Conservation (phyloP, 257 asterid genomes). For the Petunia axillaris region DNA sequence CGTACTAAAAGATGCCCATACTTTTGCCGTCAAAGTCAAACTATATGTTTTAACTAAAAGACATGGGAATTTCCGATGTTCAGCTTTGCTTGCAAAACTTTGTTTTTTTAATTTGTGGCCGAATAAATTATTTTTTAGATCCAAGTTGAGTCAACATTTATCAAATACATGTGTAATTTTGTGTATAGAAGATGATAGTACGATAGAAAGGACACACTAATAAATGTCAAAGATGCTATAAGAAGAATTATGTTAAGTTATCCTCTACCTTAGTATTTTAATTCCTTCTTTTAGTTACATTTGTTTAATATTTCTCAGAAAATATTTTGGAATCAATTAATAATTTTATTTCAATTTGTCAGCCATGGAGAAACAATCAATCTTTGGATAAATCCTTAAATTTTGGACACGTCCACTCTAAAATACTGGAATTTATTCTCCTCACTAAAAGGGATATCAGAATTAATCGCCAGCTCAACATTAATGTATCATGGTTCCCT, state of each 20-base stretch:
- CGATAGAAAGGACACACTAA: neutral
- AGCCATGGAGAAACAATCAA: too few relatives aligned
- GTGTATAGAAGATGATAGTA: neutral
- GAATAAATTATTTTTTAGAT: neutral
- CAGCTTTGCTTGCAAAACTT: neutral
- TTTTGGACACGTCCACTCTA: too few relatives aligned
- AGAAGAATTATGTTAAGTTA: neutral
- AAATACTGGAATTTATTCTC: too few relatives aligned
- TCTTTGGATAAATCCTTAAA: too few relatives aligned
- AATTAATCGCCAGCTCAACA: too few relatives aligned
- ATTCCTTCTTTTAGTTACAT: too few relatives aligned
- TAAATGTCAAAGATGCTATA: neutral
- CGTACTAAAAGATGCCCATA: neutral
- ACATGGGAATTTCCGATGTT: neutral
- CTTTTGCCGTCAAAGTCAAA: neutral
- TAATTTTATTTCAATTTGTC: too few relatives aligned
- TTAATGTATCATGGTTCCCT: too few relatives aligned
- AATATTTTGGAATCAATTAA: too few relatives aligned
- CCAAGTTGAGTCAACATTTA: neutral
- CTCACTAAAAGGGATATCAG: too few relatives aligned
- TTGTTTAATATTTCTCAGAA: too few relatives aligned
- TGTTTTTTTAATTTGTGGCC: neutral
- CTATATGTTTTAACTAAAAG: neutral
- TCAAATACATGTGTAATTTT: neutral
- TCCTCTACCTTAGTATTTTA: too few relatives aligned